Base-by-base conservation (phyloP, 768 basidiomycete genomes). In the Mycena albidolilacea region DNA sequence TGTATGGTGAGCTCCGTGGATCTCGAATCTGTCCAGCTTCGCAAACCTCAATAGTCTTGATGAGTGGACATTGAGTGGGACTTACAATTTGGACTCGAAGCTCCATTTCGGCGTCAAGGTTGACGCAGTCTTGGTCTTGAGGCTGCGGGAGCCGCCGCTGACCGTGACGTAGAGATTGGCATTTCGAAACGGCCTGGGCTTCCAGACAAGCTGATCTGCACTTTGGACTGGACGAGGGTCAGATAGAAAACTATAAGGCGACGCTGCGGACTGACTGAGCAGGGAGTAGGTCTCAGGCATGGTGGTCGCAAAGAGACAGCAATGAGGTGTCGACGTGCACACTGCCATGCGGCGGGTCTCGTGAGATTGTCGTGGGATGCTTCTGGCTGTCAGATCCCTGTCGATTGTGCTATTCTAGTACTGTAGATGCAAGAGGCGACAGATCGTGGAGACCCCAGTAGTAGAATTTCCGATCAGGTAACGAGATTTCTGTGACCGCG, bases 151-250 rank as follows among this genome's bases (percentile, higher is more conserved):
- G n/a, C 50, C 50, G 50, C 50, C 50, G 50, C n/a, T 52, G 50
- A 52, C 50, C n/a, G 50, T 52, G n/a, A 52, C 50, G 50, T 52
- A 52, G n/a, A 52, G 50, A 52, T 52, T 52, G 50, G 50, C n/a
- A 3, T 52, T 52, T 52, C 10, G 50, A 52, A 52, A 52, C 50
- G 19, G 50, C 50, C n/a, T 8, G n/a, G 50, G 50, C 50, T 52
- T 52, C 50, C 50, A 52, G 50, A 21, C 50, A 52, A 52, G 50
- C 50, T 52, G 50, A 21, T 52, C 50, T 52, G 50, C 50, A 23
- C 50, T 52, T 52, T 52, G 50, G 50, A 52, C 50, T 52, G 50
- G 50, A 52, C 19, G 50, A 52, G 50, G n/a, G 50, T 52, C 50
- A 52, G 50, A 52, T 52, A 52, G 50, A 52, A 52, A 52, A 52